A percentile compares a stretch with the other conserved stretches of the same genome.
Evolutionary conservation across 108 stramenopile genomes (phyloP).

Genomic region (Ochromonas danica): DNA sequence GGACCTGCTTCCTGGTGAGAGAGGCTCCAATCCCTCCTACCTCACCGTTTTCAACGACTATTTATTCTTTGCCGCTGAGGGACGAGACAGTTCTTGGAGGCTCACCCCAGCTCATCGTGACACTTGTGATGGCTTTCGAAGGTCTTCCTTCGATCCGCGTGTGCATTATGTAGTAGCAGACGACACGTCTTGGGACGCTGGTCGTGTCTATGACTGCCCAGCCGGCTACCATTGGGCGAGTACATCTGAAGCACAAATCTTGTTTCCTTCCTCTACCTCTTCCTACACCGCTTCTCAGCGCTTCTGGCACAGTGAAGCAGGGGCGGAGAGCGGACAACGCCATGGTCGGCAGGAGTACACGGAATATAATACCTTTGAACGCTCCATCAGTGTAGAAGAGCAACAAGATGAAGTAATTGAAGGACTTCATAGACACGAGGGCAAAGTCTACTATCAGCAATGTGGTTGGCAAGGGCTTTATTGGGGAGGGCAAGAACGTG

Average conservation of each 20-base stretch:
- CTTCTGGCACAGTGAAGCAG: neutral
- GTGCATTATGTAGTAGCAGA: constrained; percentile 49
- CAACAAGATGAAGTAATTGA: too few species aligned
- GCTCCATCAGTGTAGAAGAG: too few species aligned
- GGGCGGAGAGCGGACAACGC: neutral
- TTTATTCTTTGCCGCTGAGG: constrained; percentile 45
- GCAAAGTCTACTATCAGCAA: constrained; percentile 47
- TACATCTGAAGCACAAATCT: constrained; percentile 32
- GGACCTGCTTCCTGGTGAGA: constrained; percentile 41
- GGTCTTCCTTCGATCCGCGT: constrained; percentile 33
- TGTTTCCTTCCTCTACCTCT: constrained; percentile 39
- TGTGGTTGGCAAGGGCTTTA: constrained; percentile 52
- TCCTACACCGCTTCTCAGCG: neutral
- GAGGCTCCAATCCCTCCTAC: constrained; percentile 27
- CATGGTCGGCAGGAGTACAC: constrained; percentile 13
- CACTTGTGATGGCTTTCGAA: constrained; percentile 45
- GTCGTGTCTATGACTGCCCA: constrained; percentile 49
- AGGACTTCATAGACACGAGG: too few species aligned
- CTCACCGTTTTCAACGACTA: constrained; percentile 39
- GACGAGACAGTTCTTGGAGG: constrained; percentile 46
- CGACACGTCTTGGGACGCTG: constrained; percentile 44
- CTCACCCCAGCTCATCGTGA: constrained; percentile 40
- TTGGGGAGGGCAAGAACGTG: constrained; percentile 40
- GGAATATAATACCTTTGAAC: too few species aligned
- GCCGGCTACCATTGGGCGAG: constrained; percentile 46